Evolutionary conservation across 2,329 filamentous ascomycete species (phyloP).

Genomic region (Myriosclerotinia curreyana): DNA sequence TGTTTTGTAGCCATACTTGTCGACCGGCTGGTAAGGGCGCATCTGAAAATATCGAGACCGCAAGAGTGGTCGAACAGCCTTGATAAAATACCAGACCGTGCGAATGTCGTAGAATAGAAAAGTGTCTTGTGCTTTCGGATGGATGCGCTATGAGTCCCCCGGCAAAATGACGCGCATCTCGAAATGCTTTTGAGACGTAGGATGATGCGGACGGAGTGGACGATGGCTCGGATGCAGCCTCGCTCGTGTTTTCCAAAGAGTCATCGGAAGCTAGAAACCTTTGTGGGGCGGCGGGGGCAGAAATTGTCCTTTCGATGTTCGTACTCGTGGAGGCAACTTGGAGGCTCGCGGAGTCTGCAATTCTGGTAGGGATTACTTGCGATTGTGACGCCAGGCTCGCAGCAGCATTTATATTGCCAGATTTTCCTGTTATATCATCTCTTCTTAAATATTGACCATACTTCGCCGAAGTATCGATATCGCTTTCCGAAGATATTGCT

Average conservation of each 20-base stretch:
- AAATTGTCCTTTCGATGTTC: not conserved
- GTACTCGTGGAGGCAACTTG: not conserved
- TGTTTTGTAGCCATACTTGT: slow-evolving; percentile 65
- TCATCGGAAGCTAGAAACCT: not conserved
- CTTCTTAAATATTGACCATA: not conserved
- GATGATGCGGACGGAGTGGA: slow-evolving; percentile 21
- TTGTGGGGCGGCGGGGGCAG: not conserved
- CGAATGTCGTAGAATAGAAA: slow-evolving; percentile 65
- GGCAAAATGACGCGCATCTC: slow-evolving; percentile 62
- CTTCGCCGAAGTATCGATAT: not conserved
- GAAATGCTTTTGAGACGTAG: slow-evolving; percentile 35
- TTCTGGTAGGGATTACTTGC: not conserved
- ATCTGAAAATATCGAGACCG: slow-evolving; percentile 62
- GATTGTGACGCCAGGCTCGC: not conserved
- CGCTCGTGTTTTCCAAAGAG: not conserved
- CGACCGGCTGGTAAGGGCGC: slow-evolving; percentile 54
- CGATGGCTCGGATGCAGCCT: not conserved
- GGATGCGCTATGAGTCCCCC: slow-evolving; percentile 63
- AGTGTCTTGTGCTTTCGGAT: slow-evolving; percentile 62
- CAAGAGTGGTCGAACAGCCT: slow-evolving; percentile 60
- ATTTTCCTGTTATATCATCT: not conserved
- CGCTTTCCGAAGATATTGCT: not conserved
- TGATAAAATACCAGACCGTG: slow-evolving; percentile 63
- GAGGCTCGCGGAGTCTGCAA: not conserved
- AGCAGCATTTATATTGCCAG: not conserved